Evolutionary conservation across 176 grass and related monocot species (phyloP).

Genomic region (Bolboschoenus planiculmis): DNA sequence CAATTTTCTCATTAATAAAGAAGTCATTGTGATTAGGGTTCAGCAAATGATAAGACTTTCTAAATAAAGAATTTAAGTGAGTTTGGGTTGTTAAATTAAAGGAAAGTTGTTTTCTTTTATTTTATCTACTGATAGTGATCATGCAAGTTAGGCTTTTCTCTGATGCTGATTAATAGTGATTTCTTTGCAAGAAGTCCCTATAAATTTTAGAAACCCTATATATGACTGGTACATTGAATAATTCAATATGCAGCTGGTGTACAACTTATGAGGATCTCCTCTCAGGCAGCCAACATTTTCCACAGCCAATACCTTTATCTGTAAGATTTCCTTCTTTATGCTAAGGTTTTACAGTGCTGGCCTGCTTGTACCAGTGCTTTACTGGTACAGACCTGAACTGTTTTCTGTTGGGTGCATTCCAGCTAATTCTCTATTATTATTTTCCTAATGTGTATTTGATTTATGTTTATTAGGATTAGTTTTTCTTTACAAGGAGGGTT

Average conservation of each 20-base stretch:
- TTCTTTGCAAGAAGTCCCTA: background rate
- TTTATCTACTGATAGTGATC: background rate
- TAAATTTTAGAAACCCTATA: background rate
- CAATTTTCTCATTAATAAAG: background rate
- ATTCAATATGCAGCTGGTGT: slow-evolving; percentile 47
- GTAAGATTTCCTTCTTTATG: slow-evolving; percentile 30
- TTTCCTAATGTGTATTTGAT: background rate
- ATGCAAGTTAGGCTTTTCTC: background rate
- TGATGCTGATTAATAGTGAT: background rate
- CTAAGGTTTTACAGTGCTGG: background rate
- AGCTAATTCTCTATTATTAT: background rate
- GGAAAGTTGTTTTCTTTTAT: background rate
- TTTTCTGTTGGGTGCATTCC: background rate
- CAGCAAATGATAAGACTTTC: background rate
- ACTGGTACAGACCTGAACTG: background rate
- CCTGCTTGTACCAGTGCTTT: background rate
- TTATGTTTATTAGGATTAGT: background rate
- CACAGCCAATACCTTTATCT: slow-evolving; percentile 62
- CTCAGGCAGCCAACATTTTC: slow-evolving; percentile 49
- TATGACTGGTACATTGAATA: background rate
- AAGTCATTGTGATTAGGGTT: background rate
- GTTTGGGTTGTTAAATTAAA: background rate
- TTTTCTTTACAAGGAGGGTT: background rate
- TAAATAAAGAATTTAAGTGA: background rate
- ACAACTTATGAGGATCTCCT: slow-evolving; percentile 76